Evolutionary conservation across 2,329 filamentous ascomycete genomes (phyloP), one percentile per base, ranked within the genome.

Genomic region (Cercospora sp.): DNA sequence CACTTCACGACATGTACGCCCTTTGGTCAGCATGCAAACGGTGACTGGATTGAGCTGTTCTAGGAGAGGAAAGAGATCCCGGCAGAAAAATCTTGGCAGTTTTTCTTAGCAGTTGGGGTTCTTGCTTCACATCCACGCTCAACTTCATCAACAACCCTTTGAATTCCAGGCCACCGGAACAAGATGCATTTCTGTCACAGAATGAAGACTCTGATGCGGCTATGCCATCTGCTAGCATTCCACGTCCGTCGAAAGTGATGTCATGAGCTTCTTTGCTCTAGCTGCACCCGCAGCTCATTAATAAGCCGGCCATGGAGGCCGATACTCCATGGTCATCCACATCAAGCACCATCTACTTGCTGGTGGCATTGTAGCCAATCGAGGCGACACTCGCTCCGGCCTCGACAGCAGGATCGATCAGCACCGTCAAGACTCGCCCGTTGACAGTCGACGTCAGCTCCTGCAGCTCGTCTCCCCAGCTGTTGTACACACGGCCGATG

Each of bases 381-480:
- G 77, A 73, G 1, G 77, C 76, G 3, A 77, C 77, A 62, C 75
- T 75, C 18, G 72, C 74, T 12, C 78, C 79, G 2, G 76, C 75
- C 69, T 80, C 79, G 3, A 77, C 75, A 31, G 74, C 77, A 8
- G 79, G 78, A 60, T 80, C 78, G 5, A 76, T 64, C 1, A 77
- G 74, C 12, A 75, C 75, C 64, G 78, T 76, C 45, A 79, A 75
- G 67, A 80, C 79, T 33, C 72, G 74, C 4, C 78, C 79, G 31
- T 72, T 71, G 5, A 76, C 78, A 0, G 77, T 76, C n/a, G 77
- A 69, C 8, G 75, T 72, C 13, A 80, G 60, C 1, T 76, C 76
- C 65, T 80, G 77, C 31, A 80, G 55, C 5, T 79, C 73, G 67
- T 80, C 79, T 5, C 79, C 79, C 70, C 79, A 79, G 0, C 76